Base-by-base conservation (phyloP, 2,329 filamentous ascomycete genomes). In the Cladosporium phlei region DNA sequence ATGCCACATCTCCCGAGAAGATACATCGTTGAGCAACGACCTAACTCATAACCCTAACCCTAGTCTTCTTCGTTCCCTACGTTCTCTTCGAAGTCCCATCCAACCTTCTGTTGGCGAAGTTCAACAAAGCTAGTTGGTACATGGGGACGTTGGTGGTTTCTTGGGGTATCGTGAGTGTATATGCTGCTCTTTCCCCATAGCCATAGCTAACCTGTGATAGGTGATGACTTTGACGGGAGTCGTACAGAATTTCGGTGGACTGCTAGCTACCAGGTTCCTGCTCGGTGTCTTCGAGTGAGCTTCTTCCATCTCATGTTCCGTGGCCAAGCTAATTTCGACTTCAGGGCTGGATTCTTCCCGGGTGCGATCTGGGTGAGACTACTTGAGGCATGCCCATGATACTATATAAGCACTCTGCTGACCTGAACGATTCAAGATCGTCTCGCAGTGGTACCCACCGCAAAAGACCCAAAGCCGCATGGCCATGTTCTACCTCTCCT, bases 91-190 rank as follows among this genome's bases (percentile, higher is more conserved):
- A 70, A 46, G 59, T 59, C 4, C 61, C 61, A 0, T 50, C 50
- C 28, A 64, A 71, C 47, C 54, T 71, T 14, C 52, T 70, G 20
- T 59, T 72, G 40, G 69, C 69, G 38, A 38, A 39, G 14, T 55
- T 74, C 45, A 68, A 72, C 9, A 76, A 76, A 72, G 27, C 57
- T 69, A 20, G 73, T 75, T 57, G 57, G 3, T 64, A 57, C 53
- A 53, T 64, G 37, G 53, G 59, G 1, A 51, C 59, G 27, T 52
- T 64, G 25, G 63, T 61, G 49, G 53, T 60, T 2, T 50, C 50
- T 3, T 65, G 60, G 62, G 59, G 60, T 1, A 55, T 56, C 19
- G 49, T 58, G n/a, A n/a, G n/a, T n/a, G n/a, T n/a, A n/a, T n/a
- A n/a, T n/a, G n/a, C n/a, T n/a, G n/a, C n/a, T n/a, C n/a, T n/a